A percentile compares a stretch with the other conserved stretches of the same genome.
Evolutionary conservation across 768 basidiomycete species (phyloP).

Genomic region (Galerina sulciceps): DNA sequence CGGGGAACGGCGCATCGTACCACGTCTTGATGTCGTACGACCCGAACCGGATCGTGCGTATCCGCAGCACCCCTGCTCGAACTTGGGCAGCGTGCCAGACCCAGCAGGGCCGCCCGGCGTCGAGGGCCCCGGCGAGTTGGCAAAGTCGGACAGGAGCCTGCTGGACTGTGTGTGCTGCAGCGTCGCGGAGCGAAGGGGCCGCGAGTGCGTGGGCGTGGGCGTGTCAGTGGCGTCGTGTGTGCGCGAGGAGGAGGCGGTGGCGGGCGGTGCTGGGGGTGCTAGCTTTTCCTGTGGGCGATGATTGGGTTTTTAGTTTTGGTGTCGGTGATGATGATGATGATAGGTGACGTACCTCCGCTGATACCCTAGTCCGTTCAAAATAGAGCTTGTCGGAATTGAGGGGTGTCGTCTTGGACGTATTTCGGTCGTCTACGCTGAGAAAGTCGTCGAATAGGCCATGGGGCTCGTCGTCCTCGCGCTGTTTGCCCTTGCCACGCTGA

Average conservation of each 20-base stretch:
- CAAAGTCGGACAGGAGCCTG: conserved; percentile 29
- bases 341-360: conserved; percentile 67
- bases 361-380: conserved; percentile 74
- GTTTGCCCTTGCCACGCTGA: conserved; percentile 66
- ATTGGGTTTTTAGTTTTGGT: neutral
- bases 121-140: conserved; percentile 47
- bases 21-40: conserved; percentile 94
- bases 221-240: conserved; percentile 28
- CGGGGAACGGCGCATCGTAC: conserved; percentile 99
- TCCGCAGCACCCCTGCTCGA: conserved; percentile 57
- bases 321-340: neutral
- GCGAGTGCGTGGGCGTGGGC: conserved; percentile 56
- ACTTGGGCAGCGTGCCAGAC: conserved; percentile 30
- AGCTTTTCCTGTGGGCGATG: conserved; percentile 47
- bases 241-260: conserved; percentile 22
- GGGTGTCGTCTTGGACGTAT: conserved; percentile 72
- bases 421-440: conserved; percentile 68
- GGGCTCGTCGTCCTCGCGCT: conserved; percentile 64
- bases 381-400: conserved; percentile 60
- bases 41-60: conserved; percentile 90
- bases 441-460: conserved; percentile 86
- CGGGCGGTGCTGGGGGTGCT: conserved; percentile 43
- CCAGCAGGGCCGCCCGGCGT: conserved; percentile 44
- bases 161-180: conserved; percentile 41
- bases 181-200: conserved; percentile 65